Evolutionary conservation across 805 yeast genomes (phyloP).

Genomic region (Candida fluviatilis): DNA sequence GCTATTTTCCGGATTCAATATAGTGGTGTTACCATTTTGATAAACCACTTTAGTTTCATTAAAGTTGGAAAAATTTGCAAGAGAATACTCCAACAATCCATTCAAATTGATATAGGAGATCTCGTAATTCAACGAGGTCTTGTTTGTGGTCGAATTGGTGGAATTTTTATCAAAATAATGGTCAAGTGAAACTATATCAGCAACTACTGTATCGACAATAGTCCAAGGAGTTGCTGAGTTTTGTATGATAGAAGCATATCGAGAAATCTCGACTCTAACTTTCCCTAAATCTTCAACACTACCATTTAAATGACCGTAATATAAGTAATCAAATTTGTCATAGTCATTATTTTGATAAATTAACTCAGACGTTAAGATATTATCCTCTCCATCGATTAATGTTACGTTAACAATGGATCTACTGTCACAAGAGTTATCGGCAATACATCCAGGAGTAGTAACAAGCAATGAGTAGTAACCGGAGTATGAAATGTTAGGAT

Average conservation of each 20-base stretch:
- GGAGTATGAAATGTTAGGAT: slow-evolving; percentile 64
- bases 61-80: slow-evolving; percentile 53
- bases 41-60: slow-evolving; percentile 23
- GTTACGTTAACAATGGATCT: slow-evolving; percentile 82
- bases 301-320: slow-evolving; percentile 61
- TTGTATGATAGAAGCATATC: slow-evolving; percentile 17
- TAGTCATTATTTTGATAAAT: slow-evolving; percentile 79
- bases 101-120: slow-evolving; percentile 43
- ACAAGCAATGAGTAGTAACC: slow-evolving; percentile 73
- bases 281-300: slow-evolving; percentile 17
- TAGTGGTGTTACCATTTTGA: slow-evolving; percentile 12
- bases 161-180: slow-evolving; percentile 23
- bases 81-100: slow-evolving; percentile 81
- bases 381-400: slow-evolving; percentile 46
- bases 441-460: slow-evolving; percentile 83
- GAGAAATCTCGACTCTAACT: slow-evolving; percentile 28
- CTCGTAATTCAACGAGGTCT: slow-evolving; percentile 9
- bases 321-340: slow-evolving; percentile 77
- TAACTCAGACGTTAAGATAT: slow-evolving; percentile 35
- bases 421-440: slow-evolving; percentile 59
- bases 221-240: slow-evolving; percentile 35
- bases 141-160: slow-evolving; percentile 22
- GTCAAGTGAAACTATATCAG: slow-evolving; percentile 47
- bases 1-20: slow-evolving; percentile 26
- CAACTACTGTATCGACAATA: slow-evolving; percentile 68